Evolutionary conservation across 257 asterid genomes (phyloP).

Genomic region (Verbena officinalis): DNA sequence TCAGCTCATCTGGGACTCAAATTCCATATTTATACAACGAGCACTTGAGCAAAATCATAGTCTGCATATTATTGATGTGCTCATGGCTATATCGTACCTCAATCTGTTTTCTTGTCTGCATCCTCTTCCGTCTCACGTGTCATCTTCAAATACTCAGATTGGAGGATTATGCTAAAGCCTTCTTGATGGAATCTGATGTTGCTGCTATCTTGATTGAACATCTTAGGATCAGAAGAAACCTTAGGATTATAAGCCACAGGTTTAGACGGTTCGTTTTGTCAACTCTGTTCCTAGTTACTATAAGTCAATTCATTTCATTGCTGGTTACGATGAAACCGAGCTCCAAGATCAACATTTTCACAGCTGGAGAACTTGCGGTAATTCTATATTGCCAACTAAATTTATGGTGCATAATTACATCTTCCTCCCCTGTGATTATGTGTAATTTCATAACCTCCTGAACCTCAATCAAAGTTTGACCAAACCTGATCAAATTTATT

Average conservation of each 20-base stretch:
- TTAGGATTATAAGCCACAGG: constrained; percentile 85
- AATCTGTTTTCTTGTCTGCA: constrained; percentile 77
- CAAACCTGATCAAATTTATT: too few relatives aligned
- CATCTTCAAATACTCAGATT: constrained; percentile 74
- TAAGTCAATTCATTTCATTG: constrained; percentile 76
- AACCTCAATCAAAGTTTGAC: too few relatives aligned
- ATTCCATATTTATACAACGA: constrained; percentile 75
- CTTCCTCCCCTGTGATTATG: too few relatives aligned
- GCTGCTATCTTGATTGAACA: constrained; percentile 69
- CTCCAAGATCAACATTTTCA: constrained; percentile 51
- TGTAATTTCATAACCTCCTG: too few relatives aligned
- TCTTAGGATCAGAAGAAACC: constrained; percentile 80
- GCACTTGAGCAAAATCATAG: constrained; percentile 50
- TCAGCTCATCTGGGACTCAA: constrained; percentile 73
- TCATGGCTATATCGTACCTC: constrained; percentile 90
- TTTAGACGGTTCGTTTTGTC: constrained; percentile 73
- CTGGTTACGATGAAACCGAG: constrained; percentile 59
- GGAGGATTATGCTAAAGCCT: constrained; percentile 79
- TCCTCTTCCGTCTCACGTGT: constrained; percentile 83
- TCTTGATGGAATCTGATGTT: constrained; percentile 68
- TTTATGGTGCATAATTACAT: constrained; percentile 4
- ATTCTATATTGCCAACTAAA: background rate
- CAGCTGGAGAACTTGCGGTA: constrained; percentile 89
- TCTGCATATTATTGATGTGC: constrained; percentile 62
- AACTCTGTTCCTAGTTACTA: constrained; percentile 65